Evolutionary conservation across 1,284 basidiomycete species (phyloP), one percentile per base, ranked within the genome.

Genomic region (Boletus mariae): DNA sequence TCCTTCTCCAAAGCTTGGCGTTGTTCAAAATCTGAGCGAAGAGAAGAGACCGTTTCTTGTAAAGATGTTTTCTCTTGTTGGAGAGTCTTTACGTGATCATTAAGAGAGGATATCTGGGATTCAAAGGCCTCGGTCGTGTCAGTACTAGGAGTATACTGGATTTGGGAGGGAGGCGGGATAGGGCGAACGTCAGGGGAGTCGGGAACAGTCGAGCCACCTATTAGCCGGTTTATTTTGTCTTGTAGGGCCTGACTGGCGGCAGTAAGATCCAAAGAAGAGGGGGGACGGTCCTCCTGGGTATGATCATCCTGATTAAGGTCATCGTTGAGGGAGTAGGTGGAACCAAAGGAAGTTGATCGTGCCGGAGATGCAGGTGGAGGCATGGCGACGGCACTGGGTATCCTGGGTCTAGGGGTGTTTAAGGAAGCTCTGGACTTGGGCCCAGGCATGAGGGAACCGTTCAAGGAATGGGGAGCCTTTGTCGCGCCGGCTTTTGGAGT

Each of bases 381-480:
- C 86, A 90, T 90, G 2, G 84, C 83, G 32, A 87, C 68, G n/a
- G 79, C 74, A 61, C 85, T 88, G n/a, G 87, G 85, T 56, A 89
- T 65, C 44, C 87, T 77, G 12, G 79, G 75, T 37, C 83, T 79
- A 37, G 84, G 83, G 10, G 83, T 85, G 53, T 66, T 75, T 37
- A 78, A 62, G 20, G 79, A 75, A 17, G 78, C 65, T 57, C 83
- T 74, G 46, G 72, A 66, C 61, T 77, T 82, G 55, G 58, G 34
- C 6, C 68, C 71, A 4, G 65, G 58, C 49, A 76, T 69, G 7
- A 78, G 74, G 11, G 74, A 67, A 10, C 73, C 71, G 10, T 71
- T 70, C 31, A 75, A 69, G 23, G 75, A 63, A 50, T 61, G 67
- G 7, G 74, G 68, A 20, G 64, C 52, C 41, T 77, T 75, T 17